Evolutionary conservation across 768 basidiomycete species (phyloP), one percentile per base, ranked within the genome.

Genomic region (Lentinula sp.): DNA sequence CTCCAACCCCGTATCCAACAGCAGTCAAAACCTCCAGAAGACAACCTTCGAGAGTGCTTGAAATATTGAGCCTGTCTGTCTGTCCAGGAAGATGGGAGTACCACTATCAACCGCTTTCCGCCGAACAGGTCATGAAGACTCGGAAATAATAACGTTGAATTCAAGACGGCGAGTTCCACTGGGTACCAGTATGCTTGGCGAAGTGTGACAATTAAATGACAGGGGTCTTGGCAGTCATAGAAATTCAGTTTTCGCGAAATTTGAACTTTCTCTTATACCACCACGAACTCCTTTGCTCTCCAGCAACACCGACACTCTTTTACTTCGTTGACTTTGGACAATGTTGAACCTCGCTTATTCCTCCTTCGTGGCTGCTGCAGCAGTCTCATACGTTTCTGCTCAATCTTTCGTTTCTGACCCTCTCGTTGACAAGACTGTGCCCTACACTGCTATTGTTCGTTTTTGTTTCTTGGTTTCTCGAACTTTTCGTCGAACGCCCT

Each of bases 351-450:
- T 59, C 57, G 46, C 57, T 48, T 23, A 32, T 46, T 57, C 56
- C 45, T 57, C 35, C 15, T 8, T 59, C 13, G n/a, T 59, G 20
- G 57, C 57, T 48, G 57, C 57, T 48, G 37, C 57, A 23, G 57
- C 57, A 46, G 57, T 59, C 28, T 51, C 59, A 12, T 60, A 60
- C 46, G 59, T 52, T 43, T 50, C 59, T 42, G 59, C 59, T n/a
- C 59, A 60, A 23, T 60, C 59, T 28, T 60, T 60, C 50, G 59
- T 60, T 52, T 60, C 59, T 35, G 59, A 60, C 50, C 59, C 59
- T 20, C 59, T 60, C 49, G 59, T 60, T 3, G 59, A 60, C 59
- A 60, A 60, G 41, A 33, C 51, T 28, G 50, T 60, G 43, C 59
- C 59, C 23, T 60, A 60, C 43, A 60, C 59, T 50, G 59, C 59